phyloP scores from a whole-genome alignment of 164 flowering plant species.

The Tetracentron sinense region DNA sequence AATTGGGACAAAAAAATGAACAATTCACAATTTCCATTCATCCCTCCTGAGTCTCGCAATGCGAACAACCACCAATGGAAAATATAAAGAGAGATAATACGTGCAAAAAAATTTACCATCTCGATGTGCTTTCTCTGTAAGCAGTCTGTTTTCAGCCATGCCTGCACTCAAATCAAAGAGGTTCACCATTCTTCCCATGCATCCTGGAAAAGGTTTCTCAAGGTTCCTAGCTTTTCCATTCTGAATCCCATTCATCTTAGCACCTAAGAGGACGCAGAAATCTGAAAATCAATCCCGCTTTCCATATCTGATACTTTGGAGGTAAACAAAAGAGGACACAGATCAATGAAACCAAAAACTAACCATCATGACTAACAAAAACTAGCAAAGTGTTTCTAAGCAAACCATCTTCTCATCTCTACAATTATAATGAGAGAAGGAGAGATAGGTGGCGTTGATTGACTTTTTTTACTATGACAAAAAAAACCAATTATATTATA shows the following conservation, averaged over 20 bases:
- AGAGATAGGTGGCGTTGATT: no score
- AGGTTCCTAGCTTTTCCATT: constrained; percentile 33
- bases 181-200: constrained; percentile 85
- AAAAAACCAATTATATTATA: no score
- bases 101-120: constrained; percentile 44
- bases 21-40: no score
- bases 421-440: no score
- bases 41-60: no score
- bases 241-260: constrained; percentile 49
- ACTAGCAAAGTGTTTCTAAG: neutral
- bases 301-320: neutral
- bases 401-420: neutral
- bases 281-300: neutral
- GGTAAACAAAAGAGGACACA: neutral
- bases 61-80: neutral
- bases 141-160: constrained; percentile 50
- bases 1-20: no score
- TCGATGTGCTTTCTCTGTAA: constrained; percentile 59
- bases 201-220: constrained; percentile 68
- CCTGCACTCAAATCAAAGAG: constrained; percentile 64
- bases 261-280: constrained; percentile 26
- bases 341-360: neutral
- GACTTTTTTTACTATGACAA: no score
- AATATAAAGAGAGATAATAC: neutral
- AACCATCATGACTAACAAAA: neutral